Evolutionary conservation across 257 asterid species (phyloP), one percentile per base, ranked within the genome.

Genomic region (Solanum peruvianum): DNA sequence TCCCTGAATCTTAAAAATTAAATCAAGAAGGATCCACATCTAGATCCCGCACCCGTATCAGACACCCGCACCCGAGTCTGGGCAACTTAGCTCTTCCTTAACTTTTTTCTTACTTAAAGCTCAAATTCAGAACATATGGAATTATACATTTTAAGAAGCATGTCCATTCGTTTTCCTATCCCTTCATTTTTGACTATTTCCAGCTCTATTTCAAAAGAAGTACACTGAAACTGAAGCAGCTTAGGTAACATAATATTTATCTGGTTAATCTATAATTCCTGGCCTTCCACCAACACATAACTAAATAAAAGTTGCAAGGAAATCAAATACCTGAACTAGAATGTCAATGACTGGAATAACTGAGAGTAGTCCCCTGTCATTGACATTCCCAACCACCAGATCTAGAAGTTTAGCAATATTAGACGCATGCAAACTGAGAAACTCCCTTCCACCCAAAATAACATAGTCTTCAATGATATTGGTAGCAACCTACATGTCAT

Each of bases 271-370:
- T 49, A 18, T 16, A 47, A 41, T 41, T 21, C 33, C 52, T 41
- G 11, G 85, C 85, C 85, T 80, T 47, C 84, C 67, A 80, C 69
- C 69, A 44, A 29, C 35, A 80, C 42, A 80, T 47, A 80, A 45
- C 27, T 77, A 13, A 44, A 80, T 47, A 29, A 29, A 25, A 80
- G 69, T 29, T 42, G 10, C 67, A 80, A 80, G 29, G 69, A 80
- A 45, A 89, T 87, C 82, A 87, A 87, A 75, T 91, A 96, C 99
- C 99, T 97, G 99, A 92, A 97, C 91, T 88, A 97, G 88, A 89
- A 95, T 92, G 91, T 97, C 99, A 89, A 97, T 91, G 77, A 95
- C 93, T 18, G 98, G 99, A 89, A 97, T 96, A 91, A 95, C 89
- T 81, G 97, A 93, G 89, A 92, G 95, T 84, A 97, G 88, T 87